A percentile compares a stretch with the other conserved stretches of the same genome.
These are phyloP conservation scores for Phytophthora pseudosyringae DNA, from an alignment of 352 stramenopile genomes.

Conservation along the genomic window DNA sequence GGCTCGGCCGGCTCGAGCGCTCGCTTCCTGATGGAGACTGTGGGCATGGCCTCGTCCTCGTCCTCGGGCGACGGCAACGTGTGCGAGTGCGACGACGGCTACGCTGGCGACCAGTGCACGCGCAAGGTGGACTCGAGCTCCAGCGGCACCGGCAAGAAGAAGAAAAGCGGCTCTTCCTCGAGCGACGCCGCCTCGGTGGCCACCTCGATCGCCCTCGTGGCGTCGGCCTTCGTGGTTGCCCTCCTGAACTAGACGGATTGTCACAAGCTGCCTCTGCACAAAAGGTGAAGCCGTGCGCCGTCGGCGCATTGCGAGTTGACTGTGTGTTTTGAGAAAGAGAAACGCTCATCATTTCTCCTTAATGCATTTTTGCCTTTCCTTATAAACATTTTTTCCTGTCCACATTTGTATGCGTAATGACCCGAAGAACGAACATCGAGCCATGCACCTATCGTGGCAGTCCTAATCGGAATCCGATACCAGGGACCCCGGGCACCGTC, in stretches of 20 bases:
- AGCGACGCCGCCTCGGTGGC: conserved; percentile 36
- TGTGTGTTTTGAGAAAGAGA: conserved; percentile 23
- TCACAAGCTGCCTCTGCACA: conserved; percentile 8
- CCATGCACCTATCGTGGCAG: too few species aligned
- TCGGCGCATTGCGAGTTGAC: conserved; percentile 19
- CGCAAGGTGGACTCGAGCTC: conserved; percentile 51
- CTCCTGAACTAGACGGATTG: conserved; percentile 50
- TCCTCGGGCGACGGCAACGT: conserved; percentile 34
- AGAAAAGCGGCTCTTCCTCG: conserved; percentile 28
- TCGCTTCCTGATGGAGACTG: conserved; percentile 39
- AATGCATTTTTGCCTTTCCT: conserved; percentile 47
- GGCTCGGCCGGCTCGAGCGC: conserved; percentile 23
- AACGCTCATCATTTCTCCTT: conserved; percentile 24
- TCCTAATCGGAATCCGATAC: too few species aligned
- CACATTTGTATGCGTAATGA: neutral
- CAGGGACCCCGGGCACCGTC: too few species aligned
- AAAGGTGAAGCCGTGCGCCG: conserved; percentile 23
- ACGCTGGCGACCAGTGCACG: conserved; percentile 64
- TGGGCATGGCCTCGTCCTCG: conserved; percentile 39
- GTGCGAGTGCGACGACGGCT: conserved; percentile 68
- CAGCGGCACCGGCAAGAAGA: conserved; percentile 29
- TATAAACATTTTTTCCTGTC: conserved; percentile 24
- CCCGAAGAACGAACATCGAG: too few species aligned
- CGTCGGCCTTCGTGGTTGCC: conserved; percentile 36
- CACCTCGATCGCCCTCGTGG: conserved; percentile 39